A percentile compares a stretch with the other conserved stretches of the same genome.
phyloP scores from a whole-genome alignment of 768 basidiomycete species.

The Suillus spraguei region DNA sequence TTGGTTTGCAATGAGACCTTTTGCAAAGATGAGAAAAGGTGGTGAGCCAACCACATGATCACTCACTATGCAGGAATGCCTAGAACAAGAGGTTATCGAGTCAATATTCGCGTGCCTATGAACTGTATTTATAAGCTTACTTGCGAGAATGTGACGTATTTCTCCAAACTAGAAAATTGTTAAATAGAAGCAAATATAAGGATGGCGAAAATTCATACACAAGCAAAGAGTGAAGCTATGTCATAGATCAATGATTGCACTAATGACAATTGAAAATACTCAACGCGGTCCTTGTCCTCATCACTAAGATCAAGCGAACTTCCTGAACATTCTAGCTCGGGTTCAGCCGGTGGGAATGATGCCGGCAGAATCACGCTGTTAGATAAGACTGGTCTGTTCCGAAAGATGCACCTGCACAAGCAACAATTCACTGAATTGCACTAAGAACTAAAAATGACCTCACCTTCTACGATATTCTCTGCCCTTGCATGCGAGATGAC shows the following conservation, averaged over 20 bases:
- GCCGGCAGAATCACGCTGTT: slow-evolving; percentile 52
- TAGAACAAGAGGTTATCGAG: slow-evolving; percentile 7
- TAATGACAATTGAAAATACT: not conserved
- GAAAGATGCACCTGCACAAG: slow-evolving; percentile 46
- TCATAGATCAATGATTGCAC: not conserved
- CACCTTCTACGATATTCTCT: slow-evolving; percentile 58
- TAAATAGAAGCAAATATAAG: slow-evolving; percentile 25
- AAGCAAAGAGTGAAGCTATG: slow-evolving; percentile 59
- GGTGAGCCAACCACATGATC: not conserved
- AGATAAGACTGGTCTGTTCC: slow-evolving; percentile 34
- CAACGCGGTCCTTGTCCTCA: slow-evolving; percentile 52
- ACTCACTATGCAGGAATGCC: slow-evolving; percentile 27
- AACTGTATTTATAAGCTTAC: slow-evolving; percentile 10
- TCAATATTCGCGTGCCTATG: not conserved
- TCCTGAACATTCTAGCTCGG: slow-evolving; percentile 18
- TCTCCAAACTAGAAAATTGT: slow-evolving; percentile 45
- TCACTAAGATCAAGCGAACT: slow-evolving; percentile 38
- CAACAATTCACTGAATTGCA: not conserved
- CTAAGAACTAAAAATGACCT: not conserved
- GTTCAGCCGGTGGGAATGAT: slow-evolving; percentile 47
- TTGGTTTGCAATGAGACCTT: slow-evolving; percentile 27
- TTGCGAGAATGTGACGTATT: slow-evolving; percentile 34
- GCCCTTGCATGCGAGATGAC: slow-evolving; percentile 44
- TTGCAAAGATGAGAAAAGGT: not conserved
- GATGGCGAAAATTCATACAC: slow-evolving; percentile 42